phyloP scores from a whole-genome alignment of 1,284 basidiomycete genomes.

The Singerocomus rubriflavus region DNA sequence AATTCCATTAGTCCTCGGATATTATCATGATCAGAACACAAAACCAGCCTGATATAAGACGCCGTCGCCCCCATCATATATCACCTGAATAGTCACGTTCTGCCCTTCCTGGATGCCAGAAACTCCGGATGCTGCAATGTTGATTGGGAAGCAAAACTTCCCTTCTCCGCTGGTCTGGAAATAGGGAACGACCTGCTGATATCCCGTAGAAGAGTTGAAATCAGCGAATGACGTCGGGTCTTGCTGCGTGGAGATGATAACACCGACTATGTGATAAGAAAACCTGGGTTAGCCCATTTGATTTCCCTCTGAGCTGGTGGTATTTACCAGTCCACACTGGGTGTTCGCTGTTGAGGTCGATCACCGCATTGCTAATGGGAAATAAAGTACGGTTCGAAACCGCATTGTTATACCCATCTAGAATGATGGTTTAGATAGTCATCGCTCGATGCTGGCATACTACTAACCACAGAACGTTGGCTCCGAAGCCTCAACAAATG shows the following conservation, averaged over 20 bases:
- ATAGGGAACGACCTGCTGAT: conserved; percentile 38
- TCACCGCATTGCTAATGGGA: conserved; percentile 48
- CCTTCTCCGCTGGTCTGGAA: conserved; percentile 47
- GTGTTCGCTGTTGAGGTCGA: conserved; percentile 42
- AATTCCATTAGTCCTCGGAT: background rate
- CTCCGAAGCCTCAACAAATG: conserved; percentile 50
- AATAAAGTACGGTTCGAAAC: conserved; percentile 49
- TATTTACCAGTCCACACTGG: conserved; percentile 37
- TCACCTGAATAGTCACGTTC: conserved; percentile 47
- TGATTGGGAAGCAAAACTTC: conserved; percentile 50
- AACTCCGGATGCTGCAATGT: conserved; percentile 44
- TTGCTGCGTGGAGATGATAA: conserved; percentile 40
- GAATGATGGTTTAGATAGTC: background rate
- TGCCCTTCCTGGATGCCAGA: conserved; percentile 45
- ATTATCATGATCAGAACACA: background rate
- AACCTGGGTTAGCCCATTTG: conserved; percentile 1
- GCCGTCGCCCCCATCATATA: conserved; percentile 52
- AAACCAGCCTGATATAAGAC: conserved; percentile 47
- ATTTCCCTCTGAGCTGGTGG: background rate
- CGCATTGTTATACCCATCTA: conserved; percentile 47
- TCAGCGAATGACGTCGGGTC: conserved; percentile 53
- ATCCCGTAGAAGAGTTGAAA: conserved; percentile 44
- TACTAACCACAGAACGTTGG: conserved; percentile 46
- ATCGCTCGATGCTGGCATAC: background rate
- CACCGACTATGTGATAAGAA: conserved; percentile 32